phyloP scores from a whole-genome alignment of 257 asterid species.

The Datura wrightii region DNA sequence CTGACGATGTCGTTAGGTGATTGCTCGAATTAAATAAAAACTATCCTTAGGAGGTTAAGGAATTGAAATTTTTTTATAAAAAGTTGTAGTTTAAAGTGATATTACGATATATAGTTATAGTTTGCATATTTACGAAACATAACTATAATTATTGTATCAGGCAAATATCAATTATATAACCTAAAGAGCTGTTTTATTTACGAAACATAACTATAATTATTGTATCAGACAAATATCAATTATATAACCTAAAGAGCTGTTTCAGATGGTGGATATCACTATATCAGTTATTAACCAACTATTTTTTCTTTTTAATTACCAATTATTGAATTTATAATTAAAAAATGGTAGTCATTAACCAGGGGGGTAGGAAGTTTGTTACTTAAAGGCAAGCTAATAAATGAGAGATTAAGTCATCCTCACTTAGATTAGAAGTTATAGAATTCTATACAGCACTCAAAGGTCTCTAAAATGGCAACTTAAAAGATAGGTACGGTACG shows the following conservation, averaged over 20 bases:
- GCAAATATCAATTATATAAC: neutral
- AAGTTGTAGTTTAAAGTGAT: accelerated
- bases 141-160: neutral
- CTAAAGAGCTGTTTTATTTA: too few species aligned
- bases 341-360: neutral
- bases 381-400: neutral
- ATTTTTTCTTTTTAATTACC: neutral
- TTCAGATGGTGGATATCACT: too few species aligned
- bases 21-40: neutral
- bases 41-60: neutral
- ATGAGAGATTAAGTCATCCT: neutral
- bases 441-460: neutral
- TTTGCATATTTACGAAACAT: neutral
- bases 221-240: neutral
- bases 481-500: constrained; percentile 1
- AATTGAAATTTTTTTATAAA: neutral
- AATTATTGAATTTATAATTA: neutral
- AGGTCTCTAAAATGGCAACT: constrained; percentile 17
- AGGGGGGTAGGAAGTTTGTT: neutral
- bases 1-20: accelerated
- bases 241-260: neutral
- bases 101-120: neutral
- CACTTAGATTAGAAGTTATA: neutral
- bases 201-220: neutral
- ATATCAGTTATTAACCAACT: neutral